phyloP scores from a whole-genome alignment of 331 rosid genomes.

The Phaseolus coccineus region DNA sequence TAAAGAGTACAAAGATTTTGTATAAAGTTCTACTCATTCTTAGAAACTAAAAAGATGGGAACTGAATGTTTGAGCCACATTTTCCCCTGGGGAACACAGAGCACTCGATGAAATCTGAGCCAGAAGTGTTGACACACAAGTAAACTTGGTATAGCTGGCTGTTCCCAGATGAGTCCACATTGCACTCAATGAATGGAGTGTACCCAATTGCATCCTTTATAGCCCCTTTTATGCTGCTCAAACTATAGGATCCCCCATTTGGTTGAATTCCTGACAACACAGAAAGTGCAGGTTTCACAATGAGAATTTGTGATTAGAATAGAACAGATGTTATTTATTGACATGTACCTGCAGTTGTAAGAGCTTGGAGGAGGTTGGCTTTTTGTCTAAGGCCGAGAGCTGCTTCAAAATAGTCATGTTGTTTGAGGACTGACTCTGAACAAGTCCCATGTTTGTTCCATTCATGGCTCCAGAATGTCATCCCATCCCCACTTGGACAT shows the following conservation, averaged over 20 bases:
- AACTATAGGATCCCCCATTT: constrained; percentile 63
- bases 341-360: constrained; percentile 60
- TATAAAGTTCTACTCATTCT: background rate
- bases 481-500: constrained; percentile 79
- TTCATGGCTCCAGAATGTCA: constrained; percentile 79
- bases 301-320: too few relatives aligned
- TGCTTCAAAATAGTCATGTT: constrained; percentile 74
- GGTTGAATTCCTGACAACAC: constrained; percentile 60
- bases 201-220: constrained; percentile 58
- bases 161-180: constrained; percentile 60
- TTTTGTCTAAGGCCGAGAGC: constrained; percentile 64
- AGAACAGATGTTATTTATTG: too few relatives aligned
- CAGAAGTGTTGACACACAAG: constrained; percentile 79
- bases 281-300: background rate
- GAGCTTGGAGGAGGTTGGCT: constrained; percentile 68
- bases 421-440: constrained; percentile 73
- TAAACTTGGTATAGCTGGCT: constrained; percentile 82
- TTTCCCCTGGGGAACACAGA: constrained; percentile 63
- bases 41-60: constrained; percentile 68
- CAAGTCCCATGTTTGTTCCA: constrained; percentile 97
- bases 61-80: constrained; percentile 66
- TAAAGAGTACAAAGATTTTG: too few relatives aligned
- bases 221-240: constrained; percentile 59
- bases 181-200: constrained; percentile 74
- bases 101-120: constrained; percentile 65